phyloP scores from a whole-genome alignment of 2,329 filamentous ascomycete genomes.

The Fusarium temperatum region DNA sequence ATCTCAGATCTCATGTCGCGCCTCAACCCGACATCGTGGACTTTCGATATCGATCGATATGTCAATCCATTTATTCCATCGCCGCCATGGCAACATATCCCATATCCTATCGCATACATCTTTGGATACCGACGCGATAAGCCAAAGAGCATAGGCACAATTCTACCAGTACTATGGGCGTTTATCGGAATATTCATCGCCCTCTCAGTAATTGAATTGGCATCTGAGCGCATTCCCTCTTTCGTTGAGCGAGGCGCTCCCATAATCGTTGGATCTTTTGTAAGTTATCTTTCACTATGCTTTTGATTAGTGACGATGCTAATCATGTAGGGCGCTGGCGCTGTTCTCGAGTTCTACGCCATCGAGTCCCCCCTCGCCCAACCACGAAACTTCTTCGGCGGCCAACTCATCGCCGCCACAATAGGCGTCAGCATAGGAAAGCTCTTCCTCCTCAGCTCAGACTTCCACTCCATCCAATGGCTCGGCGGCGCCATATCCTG shows the following conservation, averaged over 20 bases:
- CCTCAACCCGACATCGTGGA: constrained; percentile 48
- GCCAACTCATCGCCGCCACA: constrained; percentile 70
- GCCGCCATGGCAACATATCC: constrained; percentile 71
- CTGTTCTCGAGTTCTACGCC: constrained; percentile 78
- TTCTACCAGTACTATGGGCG: constrained; percentile 69
- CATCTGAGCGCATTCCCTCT: constrained; percentile 62
- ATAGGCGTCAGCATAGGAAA: constrained; percentile 71
- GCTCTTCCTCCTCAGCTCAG: constrained; percentile 64
- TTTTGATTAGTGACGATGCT: neutral
- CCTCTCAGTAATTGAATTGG: constrained; percentile 66
- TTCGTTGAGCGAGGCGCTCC: constrained; percentile 64
- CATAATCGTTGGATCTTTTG: constrained; percentile 75
- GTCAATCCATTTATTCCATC: constrained; percentile 76
- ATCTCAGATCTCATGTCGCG: constrained; percentile 23
- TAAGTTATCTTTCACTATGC: constrained; percentile 42
- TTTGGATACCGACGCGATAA: constrained; percentile 66
- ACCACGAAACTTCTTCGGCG: constrained; percentile 73
- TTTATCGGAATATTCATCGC: constrained; percentile 71
- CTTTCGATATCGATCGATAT: constrained; percentile 81
- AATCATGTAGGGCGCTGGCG: constrained; percentile 70
- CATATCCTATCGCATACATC: constrained; percentile 72
- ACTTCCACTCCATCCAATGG: constrained; percentile 65
- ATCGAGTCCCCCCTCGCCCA: constrained; percentile 78
- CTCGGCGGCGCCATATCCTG: constrained; percentile 73
- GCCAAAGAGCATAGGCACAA: constrained; percentile 59